A percentile compares a stretch with the other conserved stretches of the same genome.
phyloP scores from a whole-genome alignment of 2,329 filamentous ascomycete species.

The Paecilomyces variotii region DNA sequence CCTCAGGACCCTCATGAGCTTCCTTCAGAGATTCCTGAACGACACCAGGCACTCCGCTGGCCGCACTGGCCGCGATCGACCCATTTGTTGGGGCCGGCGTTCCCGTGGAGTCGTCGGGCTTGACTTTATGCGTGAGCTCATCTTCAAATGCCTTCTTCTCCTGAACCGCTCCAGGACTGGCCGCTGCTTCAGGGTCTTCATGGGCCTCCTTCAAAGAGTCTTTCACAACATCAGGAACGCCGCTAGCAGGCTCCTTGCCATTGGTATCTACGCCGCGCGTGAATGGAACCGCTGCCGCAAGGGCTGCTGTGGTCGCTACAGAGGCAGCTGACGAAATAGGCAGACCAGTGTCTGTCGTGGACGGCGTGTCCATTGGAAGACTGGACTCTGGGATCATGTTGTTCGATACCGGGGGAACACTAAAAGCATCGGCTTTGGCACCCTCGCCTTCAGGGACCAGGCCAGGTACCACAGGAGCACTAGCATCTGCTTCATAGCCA shows the following conservation, averaged over 20 bases:
- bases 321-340: conserved; percentile 45
- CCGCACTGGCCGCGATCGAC: conserved; percentile 33
- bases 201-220: conserved; percentile 39
- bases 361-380: conserved; percentile 54
- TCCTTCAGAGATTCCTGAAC: conserved; percentile 30
- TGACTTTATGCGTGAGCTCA: conserved; percentile 58
- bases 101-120: conserved; percentile 15
- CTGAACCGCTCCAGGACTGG: conserved; percentile 55
- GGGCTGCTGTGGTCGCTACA: conserved; percentile 36
- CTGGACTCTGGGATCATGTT: conserved; percentile 76
- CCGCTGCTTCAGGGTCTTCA: conserved; percentile 58
- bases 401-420: conserved; percentile 49
- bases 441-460: conserved; percentile 34
- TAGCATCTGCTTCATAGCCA: conserved; percentile 73
- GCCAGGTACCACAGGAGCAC: conserved; percentile 37
- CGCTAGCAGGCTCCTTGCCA: conserved; percentile 52
- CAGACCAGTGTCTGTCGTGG: conserved; percentile 45
- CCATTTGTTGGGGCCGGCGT: conserved; percentile 22
- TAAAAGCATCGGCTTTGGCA: conserved; percentile 33
- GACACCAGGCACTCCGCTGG: conserved; percentile 46
- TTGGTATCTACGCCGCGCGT: conserved; percentile 11
- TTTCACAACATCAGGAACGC: conserved; percentile 29
- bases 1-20: conserved; percentile 56
- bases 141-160: conserved; percentile 64
- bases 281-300: conserved; percentile 38